Conservation (phyloP, 2,329 filamentous ascomycete species). For the Sordariomycetes sp. region DNA sequence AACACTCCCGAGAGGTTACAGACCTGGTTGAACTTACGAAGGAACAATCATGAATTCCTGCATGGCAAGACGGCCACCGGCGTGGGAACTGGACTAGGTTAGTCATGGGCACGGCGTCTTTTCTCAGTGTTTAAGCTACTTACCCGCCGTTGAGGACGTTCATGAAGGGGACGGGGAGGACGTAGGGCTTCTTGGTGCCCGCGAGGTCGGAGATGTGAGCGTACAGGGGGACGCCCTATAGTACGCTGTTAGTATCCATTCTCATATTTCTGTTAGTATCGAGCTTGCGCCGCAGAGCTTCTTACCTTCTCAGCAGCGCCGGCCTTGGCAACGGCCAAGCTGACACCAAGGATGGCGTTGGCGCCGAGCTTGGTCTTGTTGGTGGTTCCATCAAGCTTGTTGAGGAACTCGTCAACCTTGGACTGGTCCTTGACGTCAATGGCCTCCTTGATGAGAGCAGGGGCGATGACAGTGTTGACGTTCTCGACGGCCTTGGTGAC, state of each 20-base stretch:
- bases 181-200: conserved; percentile 83
- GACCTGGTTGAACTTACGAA: conserved; percentile 36
- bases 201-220: conserved; percentile 79
- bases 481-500: conserved; percentile 77
- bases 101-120: background rate
- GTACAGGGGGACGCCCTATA: conserved; percentile 65
- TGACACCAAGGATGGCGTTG: conserved; percentile 81
- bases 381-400: conserved; percentile 68
- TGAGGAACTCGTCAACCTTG: conserved; percentile 73
- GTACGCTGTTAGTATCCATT: background rate
- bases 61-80: conserved; percentile 89
- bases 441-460: conserved; percentile 69
- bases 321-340: conserved; percentile 74
- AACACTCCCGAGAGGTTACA: conserved; percentile 4
- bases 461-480: conserved; percentile 70
- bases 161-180: conserved; percentile 84
- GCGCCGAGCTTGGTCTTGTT: conserved; percentile 85
- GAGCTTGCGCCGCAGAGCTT: background rate
- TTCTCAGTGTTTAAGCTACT: conserved; percentile 11
- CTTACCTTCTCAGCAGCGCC: conserved; percentile 72
- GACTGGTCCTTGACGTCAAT: conserved; percentile 80
- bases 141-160: conserved; percentile 76
- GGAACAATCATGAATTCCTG: conserved; percentile 96
- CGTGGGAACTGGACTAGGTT: conserved; percentile 57
- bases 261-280: background rate